Base-by-base conservation (phyloP, 2,329 filamentous ascomycete species). In the Colletotrichum sp. region DNA sequence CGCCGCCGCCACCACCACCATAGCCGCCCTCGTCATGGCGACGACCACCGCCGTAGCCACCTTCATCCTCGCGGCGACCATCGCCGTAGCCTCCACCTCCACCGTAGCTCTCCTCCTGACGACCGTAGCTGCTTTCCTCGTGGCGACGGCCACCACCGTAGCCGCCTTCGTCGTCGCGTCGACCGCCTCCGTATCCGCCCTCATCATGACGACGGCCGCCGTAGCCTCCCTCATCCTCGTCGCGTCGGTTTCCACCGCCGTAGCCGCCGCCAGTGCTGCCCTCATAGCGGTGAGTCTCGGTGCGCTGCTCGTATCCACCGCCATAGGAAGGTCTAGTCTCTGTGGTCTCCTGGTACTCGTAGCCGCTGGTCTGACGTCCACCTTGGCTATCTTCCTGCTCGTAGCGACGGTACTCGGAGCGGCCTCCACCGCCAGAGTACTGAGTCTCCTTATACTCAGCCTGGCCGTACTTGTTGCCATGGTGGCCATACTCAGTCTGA, bases 361-460 rank as follows among this genome's bases (percentile, higher is more conserved):
- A 91, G 34, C 88, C 89, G 26, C 84, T 83, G 26, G 86, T 84
- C 8, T 82, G 81, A 34, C 83, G 81, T 26, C 83, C 81, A 32
- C 82, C 82, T 8, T 82, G 81, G 55, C 85, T 84, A 38, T 88
- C 84, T 63, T 90, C 87, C 80, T 93, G 89, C 79, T 93, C 92
- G 78, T 91, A 92, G 36, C 91, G 90, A 74, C 88, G 87, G 83
- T 93, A 94, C 74, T 93, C 90, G 52, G 90, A 88, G 72, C 88
- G 86, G 70, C 88, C 86, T 64, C 90, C 90, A 66, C 93, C 93
- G 71, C 88, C 87, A 21, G 88, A 85, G 76, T 91, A 91, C 71
- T 90, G 86, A 9, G 91, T 94, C 80, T 92, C 86, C 36, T 86
- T 88, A 79, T 91, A 89, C 81, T 93, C 85, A 13, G 92, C 91